phyloP scores from a whole-genome alignment of 805 yeast species.

The Ogataea zsoltii region DNA sequence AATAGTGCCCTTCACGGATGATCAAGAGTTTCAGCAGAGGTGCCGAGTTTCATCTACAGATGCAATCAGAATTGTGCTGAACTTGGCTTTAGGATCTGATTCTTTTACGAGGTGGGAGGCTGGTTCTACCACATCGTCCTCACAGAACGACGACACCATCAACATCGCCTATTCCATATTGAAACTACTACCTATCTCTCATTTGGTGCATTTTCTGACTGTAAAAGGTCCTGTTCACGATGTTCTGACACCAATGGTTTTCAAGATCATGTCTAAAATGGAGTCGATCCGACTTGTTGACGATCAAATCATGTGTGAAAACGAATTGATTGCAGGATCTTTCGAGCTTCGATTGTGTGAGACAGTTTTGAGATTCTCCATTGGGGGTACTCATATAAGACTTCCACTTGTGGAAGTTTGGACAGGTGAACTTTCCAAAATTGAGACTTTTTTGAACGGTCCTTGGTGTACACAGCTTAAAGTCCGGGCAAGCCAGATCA shows the following conservation, averaged over 20 bases:
- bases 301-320: neutral
- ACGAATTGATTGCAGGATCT: conserved; percentile 1
- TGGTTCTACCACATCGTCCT: neutral
- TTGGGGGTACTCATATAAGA: neutral
- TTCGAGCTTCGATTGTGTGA: conserved; percentile 6
- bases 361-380: conserved; percentile 1
- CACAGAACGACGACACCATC: neutral
- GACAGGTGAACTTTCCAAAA: neutral
- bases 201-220: conserved; percentile 10
- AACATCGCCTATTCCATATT: conserved; percentile 6
- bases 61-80: neutral
- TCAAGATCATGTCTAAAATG: neutral
- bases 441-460: neutral
- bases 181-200: conserved; percentile 10
- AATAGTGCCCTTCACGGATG: conserved; percentile 5
- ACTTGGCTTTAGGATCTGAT: neutral
- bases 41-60: neutral
- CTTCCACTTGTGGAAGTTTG: neutral
- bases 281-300: conserved; percentile 6
- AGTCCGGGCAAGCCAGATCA: neutral
- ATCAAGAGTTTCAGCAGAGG: neutral
- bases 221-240: conserved; percentile 4
- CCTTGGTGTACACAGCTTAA: neutral
- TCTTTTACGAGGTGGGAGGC: neutral
- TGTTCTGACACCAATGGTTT: neutral